phyloP scores from a whole-genome alignment of 2,329 filamentous ascomycete genomes.

The Pseudogymnoascus sp. region DNA sequence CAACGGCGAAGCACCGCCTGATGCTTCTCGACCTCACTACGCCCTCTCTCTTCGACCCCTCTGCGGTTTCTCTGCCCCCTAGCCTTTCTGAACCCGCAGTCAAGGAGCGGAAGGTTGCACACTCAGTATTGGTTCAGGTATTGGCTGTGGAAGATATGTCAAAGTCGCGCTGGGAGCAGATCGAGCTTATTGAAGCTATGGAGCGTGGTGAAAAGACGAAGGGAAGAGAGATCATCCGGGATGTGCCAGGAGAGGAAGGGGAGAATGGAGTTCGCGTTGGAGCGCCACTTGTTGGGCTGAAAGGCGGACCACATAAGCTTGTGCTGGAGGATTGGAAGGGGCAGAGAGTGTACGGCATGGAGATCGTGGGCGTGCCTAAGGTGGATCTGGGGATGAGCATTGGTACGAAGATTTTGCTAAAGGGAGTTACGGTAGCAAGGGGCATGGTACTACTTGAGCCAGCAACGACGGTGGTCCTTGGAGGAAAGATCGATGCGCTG shows the following conservation, averaged over 20 bases:
- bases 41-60: conserved; percentile 45
- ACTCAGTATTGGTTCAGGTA: conserved; percentile 70
- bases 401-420: conserved; percentile 75
- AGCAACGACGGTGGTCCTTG: conserved; percentile 62
- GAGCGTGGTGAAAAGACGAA: conserved; percentile 67
- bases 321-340: conserved; percentile 75
- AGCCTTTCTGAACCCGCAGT: conserved; percentile 48
- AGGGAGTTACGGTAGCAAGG: conserved; percentile 61
- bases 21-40: conserved; percentile 70
- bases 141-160: conserved; percentile 81
- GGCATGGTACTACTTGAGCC: conserved; percentile 76
- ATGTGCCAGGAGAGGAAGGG: conserved; percentile 49
- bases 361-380: conserved; percentile 60
- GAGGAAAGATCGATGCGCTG: conserved; percentile 77
- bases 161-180: conserved; percentile 75
- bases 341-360: conserved; percentile 63
- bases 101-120: conserved; percentile 50
- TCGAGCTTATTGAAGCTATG: conserved; percentile 71
- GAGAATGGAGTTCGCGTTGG: conserved; percentile 15
- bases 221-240: conserved; percentile 75
- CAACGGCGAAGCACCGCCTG: conserved; percentile 75
- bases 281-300: neutral
- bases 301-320: conserved; percentile 63
- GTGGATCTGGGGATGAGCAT: conserved; percentile 65
- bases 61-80: conserved; percentile 48